phyloP scores from a whole-genome alignment of 106 monocot genomes.

The Chionographis japonica region DNA sequence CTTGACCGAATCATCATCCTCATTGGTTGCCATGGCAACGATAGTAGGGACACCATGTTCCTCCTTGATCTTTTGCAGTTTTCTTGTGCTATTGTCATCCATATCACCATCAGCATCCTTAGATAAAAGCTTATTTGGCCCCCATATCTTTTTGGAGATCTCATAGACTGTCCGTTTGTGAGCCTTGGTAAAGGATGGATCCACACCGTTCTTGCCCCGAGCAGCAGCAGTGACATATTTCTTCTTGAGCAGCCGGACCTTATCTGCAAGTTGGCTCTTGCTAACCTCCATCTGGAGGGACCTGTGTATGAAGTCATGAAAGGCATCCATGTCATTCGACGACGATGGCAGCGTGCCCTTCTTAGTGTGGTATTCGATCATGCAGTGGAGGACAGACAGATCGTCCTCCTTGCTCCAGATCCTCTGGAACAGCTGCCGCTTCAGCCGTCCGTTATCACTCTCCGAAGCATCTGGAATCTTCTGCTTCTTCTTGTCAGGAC shows the following conservation, averaged over 20 bases:
- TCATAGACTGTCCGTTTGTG: constrained; percentile 20
- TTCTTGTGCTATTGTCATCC: neutral
- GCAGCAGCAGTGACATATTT: constrained; percentile 11
- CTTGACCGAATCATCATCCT: neutral
- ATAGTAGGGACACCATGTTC: neutral
- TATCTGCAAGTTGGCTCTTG: constrained; percentile 28
- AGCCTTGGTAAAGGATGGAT: constrained; percentile 10
- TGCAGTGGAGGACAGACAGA: constrained; percentile 20
- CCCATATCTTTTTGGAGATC: constrained; percentile 49
- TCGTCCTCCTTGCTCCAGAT: constrained; percentile 40
- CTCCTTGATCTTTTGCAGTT: neutral
- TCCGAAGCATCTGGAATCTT: neutral
- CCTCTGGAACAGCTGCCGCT: constrained; percentile 16
- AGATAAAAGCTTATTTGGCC: neutral
- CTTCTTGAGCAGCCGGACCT: constrained; percentile 41
- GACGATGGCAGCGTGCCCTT: constrained; percentile 12
- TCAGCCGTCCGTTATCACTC: neutral
- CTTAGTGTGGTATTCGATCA: constrained; percentile 16
- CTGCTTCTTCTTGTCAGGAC: neutral
- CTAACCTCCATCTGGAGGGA: constrained; percentile 18
- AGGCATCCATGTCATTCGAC: constrained; percentile 9
- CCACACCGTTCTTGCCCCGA: constrained; percentile 10
- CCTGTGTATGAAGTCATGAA: constrained; percentile 14
- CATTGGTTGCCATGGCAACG: neutral
- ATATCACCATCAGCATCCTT: neutral